phyloP scores from a whole-genome alignment of 208 protist species.

The Porcisia hertigi region DNA sequence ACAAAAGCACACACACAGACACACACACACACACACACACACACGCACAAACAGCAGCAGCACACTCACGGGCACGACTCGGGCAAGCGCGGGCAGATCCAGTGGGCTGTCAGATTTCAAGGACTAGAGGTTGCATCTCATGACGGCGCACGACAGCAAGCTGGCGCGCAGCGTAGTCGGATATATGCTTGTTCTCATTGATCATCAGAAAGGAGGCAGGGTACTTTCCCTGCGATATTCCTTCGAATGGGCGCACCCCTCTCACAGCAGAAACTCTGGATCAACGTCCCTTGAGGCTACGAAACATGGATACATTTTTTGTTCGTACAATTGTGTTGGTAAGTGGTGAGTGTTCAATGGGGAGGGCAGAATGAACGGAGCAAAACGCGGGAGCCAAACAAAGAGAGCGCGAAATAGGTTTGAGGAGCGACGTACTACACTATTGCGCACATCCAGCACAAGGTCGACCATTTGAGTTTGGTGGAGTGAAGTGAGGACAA shows the following conservation, averaged over 20 bases:
- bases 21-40: too few relatives aligned
- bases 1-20: too few relatives aligned
- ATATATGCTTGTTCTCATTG: conserved; percentile 72
- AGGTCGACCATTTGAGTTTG: background rate
- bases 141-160: too few relatives aligned
- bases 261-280: background rate
- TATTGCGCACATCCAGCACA: background rate
- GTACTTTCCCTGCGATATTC: background rate
- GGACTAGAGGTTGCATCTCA: too few relatives aligned
- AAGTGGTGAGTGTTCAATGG: background rate
- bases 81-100: too few relatives aligned
- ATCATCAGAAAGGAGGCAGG: conserved; percentile 28
- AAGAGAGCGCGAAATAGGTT: background rate
- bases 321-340: background rate
- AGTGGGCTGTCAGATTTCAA: too few relatives aligned
- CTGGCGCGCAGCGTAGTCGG: conserved; percentile 25
- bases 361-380: background rate
- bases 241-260: background rate
- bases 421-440: background rate
- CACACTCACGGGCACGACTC: too few relatives aligned
- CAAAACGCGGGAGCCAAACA: background rate
- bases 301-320: background rate
- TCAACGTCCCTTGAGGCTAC: background rate
- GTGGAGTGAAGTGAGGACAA: background rate
- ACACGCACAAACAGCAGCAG: too few relatives aligned